Percentiles rank a stretch among this genome's conserved stretches.
Evolutionary conservation across 2,329 filamentous ascomycete genomes (phyloP).

Genomic region (Alternaria brassicicola): DNA sequence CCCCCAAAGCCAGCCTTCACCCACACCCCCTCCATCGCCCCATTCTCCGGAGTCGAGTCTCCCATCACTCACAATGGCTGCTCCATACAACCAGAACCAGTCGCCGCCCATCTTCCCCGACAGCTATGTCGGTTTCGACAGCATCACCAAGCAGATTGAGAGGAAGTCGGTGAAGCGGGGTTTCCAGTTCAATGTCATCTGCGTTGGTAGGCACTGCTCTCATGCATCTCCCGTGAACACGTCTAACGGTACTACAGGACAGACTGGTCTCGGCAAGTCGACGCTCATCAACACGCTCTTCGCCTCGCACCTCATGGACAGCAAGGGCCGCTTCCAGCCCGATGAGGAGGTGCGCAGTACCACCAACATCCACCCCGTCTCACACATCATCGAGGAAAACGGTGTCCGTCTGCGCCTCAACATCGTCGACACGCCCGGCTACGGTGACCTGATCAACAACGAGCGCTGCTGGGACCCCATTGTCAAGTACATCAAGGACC

Average conservation of each 20-base stretch:
- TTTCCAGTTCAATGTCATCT: slow-evolving; percentile 99
- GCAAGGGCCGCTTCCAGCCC: slow-evolving; percentile 91
- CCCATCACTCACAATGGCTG: slow-evolving; percentile 60
- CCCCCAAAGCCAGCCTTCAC: slow-evolving; percentile 12
- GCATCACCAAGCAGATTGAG: slow-evolving; percentile 99
- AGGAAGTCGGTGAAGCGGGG: slow-evolving; percentile 99
- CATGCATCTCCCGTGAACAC: background rate
- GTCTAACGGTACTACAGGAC: slow-evolving; percentile 64
- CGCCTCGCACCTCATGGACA: slow-evolving; percentile 98
- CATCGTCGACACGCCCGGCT: slow-evolving; percentile 98
- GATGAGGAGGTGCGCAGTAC: slow-evolving; percentile 93
- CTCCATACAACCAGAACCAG: slow-evolving; percentile 67
- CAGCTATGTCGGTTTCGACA: slow-evolving; percentile 99
- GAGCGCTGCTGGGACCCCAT: slow-evolving; percentile 99
- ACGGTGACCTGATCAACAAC: slow-evolving; percentile 99
- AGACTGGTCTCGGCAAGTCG: slow-evolving; percentile 98
- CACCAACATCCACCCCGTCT: slow-evolving; percentile 97
- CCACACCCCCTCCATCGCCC: slow-evolving; percentile 15
- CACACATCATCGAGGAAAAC: slow-evolving; percentile 99
- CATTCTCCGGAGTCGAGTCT: slow-evolving; percentile 30
- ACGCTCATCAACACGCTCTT: slow-evolving; percentile 99
- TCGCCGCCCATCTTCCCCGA: slow-evolving; percentile 75
- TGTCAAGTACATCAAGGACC: slow-evolving; percentile 99
- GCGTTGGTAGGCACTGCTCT: slow-evolving; percentile 82
- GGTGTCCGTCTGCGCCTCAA: slow-evolving; percentile 96